These are phyloP conservation scores for Adenanthera pavonina DNA, from an alignment of 306 rosid species.

Conservation along the genomic window DNA sequence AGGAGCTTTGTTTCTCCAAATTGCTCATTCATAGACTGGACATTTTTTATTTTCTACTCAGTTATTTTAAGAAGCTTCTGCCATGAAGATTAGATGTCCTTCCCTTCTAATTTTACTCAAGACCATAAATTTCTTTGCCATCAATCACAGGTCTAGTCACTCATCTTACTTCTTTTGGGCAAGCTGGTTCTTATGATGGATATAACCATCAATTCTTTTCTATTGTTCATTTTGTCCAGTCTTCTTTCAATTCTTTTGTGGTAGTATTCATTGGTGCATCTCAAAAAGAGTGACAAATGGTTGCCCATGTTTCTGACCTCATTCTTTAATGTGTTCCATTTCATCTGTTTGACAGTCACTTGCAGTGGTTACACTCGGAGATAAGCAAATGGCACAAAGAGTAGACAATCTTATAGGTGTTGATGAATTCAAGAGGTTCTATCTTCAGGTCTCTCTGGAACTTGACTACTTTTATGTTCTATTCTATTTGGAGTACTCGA, in stretches of 20 bases:
- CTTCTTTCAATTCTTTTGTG: slow-evolving; percentile 20
- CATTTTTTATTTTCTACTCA: neutral
- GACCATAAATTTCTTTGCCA: slow-evolving; percentile 10
- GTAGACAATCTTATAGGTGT: slow-evolving; percentile 82
- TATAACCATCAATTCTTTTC: neutral
- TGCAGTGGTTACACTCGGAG: slow-evolving; percentile 95
- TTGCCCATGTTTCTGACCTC: slow-evolving; percentile 23
- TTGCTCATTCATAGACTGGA: neutral
- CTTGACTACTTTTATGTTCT: slow-evolving; percentile 34
- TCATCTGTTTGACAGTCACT: slow-evolving; percentile 66
- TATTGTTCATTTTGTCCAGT: neutral
- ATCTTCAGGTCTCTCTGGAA: slow-evolving; percentile 78
- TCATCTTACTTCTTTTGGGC: slow-evolving; percentile 26
- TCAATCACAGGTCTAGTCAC: slow-evolving; percentile 9
- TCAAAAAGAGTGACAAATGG: slow-evolving; percentile 28
- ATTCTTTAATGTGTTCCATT: slow-evolving; percentile 13
- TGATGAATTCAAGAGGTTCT: slow-evolving; percentile 88
- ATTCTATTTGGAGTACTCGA: slow-evolving; percentile 27
- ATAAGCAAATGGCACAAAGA: slow-evolving; percentile 95
- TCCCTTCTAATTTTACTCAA: neutral
- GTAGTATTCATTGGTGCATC: slow-evolving; percentile 32
- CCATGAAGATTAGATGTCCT: neutral
- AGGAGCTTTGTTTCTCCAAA: slow-evolving; percentile 24
- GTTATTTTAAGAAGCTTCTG: slow-evolving; percentile 10
- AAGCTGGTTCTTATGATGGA: slow-evolving; percentile 30